A percentile compares a stretch with the other conserved stretches of the same genome.
Evolutionary conservation across 2,329 filamentous ascomycete genomes (phyloP).

Genomic region (Remersonia thermophila): DNA sequence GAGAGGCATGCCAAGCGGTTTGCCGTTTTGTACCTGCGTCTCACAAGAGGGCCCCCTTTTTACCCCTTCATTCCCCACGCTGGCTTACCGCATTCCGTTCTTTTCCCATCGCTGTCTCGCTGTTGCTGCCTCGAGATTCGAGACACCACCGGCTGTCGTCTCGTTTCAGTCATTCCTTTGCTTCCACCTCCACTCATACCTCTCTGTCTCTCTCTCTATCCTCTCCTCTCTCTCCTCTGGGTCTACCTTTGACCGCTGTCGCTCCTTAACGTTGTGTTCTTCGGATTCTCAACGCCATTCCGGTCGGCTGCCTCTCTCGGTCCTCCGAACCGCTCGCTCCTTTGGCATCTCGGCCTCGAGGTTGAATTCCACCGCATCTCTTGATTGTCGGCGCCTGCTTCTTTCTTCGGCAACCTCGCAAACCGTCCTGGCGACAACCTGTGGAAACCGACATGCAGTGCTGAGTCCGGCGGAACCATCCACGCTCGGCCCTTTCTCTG

Average conservation of each 20-base stretch:
- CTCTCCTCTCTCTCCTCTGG: not conserved
- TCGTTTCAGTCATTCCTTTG: constrained; percentile 4
- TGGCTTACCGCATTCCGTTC: not conserved
- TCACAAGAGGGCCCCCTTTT: constrained; percentile 9
- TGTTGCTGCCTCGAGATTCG: too few relatives aligned
- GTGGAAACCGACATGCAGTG: constrained; percentile 6
- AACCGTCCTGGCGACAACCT: constrained; percentile 7
- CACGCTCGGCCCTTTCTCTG: not conserved
- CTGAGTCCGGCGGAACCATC: constrained; percentile 1
- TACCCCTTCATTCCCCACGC: constrained; percentile 6
- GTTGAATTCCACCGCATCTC: constrained; percentile 1
- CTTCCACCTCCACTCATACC: too few relatives aligned
- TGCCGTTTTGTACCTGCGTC: constrained; percentile 7
- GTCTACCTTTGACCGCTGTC: not conserved
- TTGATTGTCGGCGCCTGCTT: not conserved
- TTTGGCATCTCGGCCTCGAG: too few relatives aligned
- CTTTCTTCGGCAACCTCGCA: constrained; percentile 1
- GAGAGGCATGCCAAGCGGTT: constrained; percentile 7
- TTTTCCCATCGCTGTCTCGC: constrained; percentile 6
- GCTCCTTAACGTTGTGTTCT: not conserved
- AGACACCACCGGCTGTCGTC: constrained; percentile 5
- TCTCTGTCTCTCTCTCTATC: too few relatives aligned
- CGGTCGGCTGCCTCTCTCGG: too few relatives aligned
- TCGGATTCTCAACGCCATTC: not conserved
- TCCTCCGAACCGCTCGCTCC: too few relatives aligned